phyloP scores from a whole-genome alignment of 2,329 filamentous ascomycete species.

The Venturiaceae sp. region DNA sequence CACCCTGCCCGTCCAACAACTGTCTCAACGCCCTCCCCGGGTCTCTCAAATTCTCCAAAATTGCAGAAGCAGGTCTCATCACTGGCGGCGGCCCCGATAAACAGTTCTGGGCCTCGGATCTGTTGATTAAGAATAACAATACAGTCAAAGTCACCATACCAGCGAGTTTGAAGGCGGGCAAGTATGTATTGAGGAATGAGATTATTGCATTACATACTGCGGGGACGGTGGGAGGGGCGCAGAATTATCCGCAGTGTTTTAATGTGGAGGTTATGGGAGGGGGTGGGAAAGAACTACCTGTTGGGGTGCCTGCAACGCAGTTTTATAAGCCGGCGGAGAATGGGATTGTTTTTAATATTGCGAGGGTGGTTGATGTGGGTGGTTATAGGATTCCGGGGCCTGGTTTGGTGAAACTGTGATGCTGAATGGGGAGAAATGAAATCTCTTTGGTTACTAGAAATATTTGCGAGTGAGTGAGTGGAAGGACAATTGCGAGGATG shows the following conservation, averaged over 20 bases:
- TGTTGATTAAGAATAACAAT: slow-evolving; percentile 37
- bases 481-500: too few species aligned
- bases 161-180: slow-evolving; percentile 40
- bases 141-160: slow-evolving; percentile 44
- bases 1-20: slow-evolving; percentile 47
- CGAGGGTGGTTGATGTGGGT: too few species aligned
- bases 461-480: too few species aligned
- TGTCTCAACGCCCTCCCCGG: slow-evolving; percentile 39
- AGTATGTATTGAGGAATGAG: slow-evolving; percentile 51
- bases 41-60: slow-evolving; percentile 52
- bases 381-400: too few species aligned
- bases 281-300: too few species aligned
- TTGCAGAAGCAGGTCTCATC: slow-evolving; percentile 45
- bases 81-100: slow-evolving; percentile 24
- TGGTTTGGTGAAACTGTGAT: too few species aligned
- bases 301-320: too few species aligned
- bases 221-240: slow-evolving; percentile 31
- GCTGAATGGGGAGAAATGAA: too few species aligned
- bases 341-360: too few species aligned
- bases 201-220: slow-evolving; percentile 50
- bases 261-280: slow-evolving; percentile 37
- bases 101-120: slow-evolving; percentile 44
- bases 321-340: too few species aligned
- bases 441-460: too few species aligned
- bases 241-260: slow-evolving; percentile 38